Conservation (phyloP, 768 basidiomycete genomes). For the Tulasnella sp. region DNA sequence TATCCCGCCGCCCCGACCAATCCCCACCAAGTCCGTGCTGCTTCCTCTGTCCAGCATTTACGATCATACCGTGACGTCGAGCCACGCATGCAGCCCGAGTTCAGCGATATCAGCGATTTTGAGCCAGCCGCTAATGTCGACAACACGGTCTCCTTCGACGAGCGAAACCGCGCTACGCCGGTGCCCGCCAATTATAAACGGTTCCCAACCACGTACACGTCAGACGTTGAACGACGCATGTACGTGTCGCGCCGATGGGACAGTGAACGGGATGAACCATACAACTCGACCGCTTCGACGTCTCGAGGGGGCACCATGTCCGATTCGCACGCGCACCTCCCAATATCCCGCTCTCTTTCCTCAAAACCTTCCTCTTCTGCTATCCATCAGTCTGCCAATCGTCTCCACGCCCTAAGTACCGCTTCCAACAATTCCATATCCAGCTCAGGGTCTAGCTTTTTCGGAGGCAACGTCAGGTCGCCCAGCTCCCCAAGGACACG, state of each 20-base stretch:
- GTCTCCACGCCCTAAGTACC: neutral
- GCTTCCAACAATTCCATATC: neutral
- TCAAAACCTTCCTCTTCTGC: slow-evolving; percentile 1
- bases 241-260: slow-evolving; percentile 5
- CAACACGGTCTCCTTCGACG: neutral
- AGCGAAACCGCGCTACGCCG: neutral
- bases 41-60: neutral
- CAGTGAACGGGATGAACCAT: slow-evolving; percentile 8
- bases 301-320: slow-evolving; percentile 5
- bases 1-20: neutral
- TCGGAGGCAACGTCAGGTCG: neutral
- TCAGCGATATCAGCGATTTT: slow-evolving; percentile 12
- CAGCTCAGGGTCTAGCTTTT: neutral
- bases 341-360: neutral
- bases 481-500: neutral
- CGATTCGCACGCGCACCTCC: slow-evolving; percentile 9
- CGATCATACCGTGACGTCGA: neutral
- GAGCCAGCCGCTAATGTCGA: neutral
- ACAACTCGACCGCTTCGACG: neutral
- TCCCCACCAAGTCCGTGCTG: neutral
- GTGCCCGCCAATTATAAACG: neutral
- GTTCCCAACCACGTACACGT: neutral
- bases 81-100: neutral
- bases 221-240: slow-evolving; percentile 2
- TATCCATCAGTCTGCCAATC: neutral